These are phyloP conservation scores for Myxozyma vanderwaltii DNA, from an alignment of 805 yeast species.

Conservation along the genomic window DNA sequence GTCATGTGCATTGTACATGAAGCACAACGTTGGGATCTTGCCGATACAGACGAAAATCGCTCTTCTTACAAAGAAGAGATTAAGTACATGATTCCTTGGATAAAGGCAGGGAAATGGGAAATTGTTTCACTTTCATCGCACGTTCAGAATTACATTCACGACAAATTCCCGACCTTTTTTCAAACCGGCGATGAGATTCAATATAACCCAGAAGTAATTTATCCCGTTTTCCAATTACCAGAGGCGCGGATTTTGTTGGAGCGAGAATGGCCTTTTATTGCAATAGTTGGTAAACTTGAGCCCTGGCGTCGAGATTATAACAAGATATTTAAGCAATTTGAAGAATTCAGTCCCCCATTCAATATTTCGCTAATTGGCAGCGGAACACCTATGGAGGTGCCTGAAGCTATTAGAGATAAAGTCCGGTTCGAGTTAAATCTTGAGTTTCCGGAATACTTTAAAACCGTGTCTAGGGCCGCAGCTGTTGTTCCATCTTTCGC, in stretches of 20 bases:
- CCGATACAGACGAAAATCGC: background rate
- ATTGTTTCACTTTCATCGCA: conserved; percentile 27
- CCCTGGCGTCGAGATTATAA: conserved; percentile 31
- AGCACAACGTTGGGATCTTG: conserved; percentile 18
- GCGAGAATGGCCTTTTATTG: conserved; percentile 18
- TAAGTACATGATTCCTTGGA: conserved; percentile 22
- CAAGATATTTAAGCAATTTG: conserved; percentile 16
- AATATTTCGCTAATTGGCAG: conserved; percentile 21
- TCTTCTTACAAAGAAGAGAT: conserved; percentile 12
- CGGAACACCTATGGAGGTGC: conserved; percentile 12
- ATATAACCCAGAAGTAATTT: conserved; percentile 16
- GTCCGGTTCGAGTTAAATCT: conserved; percentile 10
- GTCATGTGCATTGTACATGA: conserved; percentile 32
- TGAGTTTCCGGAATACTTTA: conserved; percentile 25
- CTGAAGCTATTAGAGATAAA: conserved; percentile 10
- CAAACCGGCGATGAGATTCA: conserved; percentile 9
- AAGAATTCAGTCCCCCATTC: conserved; percentile 12
- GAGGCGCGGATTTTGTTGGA: conserved; percentile 3
- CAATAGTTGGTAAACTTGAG: conserved; percentile 32
- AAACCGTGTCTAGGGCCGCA: conserved; percentile 13
- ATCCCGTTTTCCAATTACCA: conserved; percentile 26
- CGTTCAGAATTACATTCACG: conserved; percentile 18
- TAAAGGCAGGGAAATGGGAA: conserved; percentile 19
- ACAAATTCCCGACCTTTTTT: conserved; percentile 19
- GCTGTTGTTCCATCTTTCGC: conserved; percentile 31